Evolutionary conservation across 768 basidiomycete genomes (phyloP).

Genomic region (Mycena capillaripes): DNA sequence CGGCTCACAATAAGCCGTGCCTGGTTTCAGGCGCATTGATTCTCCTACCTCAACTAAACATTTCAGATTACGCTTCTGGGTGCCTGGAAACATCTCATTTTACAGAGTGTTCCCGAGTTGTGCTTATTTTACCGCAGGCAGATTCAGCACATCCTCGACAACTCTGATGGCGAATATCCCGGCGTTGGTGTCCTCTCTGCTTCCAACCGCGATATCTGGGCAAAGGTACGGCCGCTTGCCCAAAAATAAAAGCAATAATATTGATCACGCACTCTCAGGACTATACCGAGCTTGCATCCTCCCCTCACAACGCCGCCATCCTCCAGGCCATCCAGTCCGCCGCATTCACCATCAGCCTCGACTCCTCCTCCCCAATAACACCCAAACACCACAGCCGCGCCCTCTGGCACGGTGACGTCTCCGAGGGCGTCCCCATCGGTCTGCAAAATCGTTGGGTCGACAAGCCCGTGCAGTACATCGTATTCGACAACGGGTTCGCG

Average conservation of each 20-base stretch:
- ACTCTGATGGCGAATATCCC: constrained; percentile 73
- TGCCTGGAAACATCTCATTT: no score
- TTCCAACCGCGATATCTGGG: constrained; percentile 90
- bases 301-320: constrained; percentile 73
- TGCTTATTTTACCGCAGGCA: constrained; percentile 61
- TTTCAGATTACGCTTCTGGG: no score
- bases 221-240: constrained; percentile 42
- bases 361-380: constrained; percentile 67
- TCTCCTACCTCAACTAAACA: no score
- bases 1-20: no score
- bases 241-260: neutral
- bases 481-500: constrained; percentile 85
- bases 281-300: constrained; percentile 70
- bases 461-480: constrained; percentile 90
- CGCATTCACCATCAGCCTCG: constrained; percentile 88
- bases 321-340: constrained; percentile 85
- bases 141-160: constrained; percentile 78
- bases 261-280: no score
- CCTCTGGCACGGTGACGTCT: constrained; percentile 85
- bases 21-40: no score
- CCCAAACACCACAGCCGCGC: constrained; percentile 74
- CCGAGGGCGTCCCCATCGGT: constrained; percentile 63
- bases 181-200: constrained; percentile 85
- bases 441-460: constrained; percentile 89
- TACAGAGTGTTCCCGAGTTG: neutral